Conservation (phyloP, 371 early-diverging fungal species). For the Mortierella sp. region DNA sequence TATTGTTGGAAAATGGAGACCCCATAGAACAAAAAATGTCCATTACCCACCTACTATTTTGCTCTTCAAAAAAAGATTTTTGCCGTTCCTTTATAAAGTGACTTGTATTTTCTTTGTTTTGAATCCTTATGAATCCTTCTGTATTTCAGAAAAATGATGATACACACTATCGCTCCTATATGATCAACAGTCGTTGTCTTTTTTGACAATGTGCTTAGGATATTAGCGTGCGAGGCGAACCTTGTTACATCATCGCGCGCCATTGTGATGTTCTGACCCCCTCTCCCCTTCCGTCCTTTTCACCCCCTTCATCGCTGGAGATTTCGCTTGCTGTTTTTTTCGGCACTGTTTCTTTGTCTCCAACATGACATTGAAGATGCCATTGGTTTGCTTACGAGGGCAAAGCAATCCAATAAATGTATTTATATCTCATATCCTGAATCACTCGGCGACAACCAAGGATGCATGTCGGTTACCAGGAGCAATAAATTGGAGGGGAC, state of each 20-base stretch:
- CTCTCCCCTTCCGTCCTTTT: not conserved
- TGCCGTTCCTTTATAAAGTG: slow-evolving; percentile 8
- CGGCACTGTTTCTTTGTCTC: too few relatives aligned
- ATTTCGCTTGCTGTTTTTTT: not conserved
- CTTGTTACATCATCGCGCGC: slow-evolving; percentile 55
- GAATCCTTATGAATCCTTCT: slow-evolving; percentile 33
- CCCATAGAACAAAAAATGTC: not conserved
- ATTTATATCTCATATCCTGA: too few relatives aligned
- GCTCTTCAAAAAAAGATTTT: not conserved
- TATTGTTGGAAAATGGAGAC: not conserved
- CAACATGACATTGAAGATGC: too few relatives aligned
- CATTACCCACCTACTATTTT: not conserved
- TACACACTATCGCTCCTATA: slow-evolving; percentile 33
- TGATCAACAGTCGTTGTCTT: slow-evolving; percentile 46
- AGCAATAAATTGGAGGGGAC: too few relatives aligned
- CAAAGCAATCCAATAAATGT: too few relatives aligned
- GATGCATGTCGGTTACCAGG: too few relatives aligned
- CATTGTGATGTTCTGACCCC: slow-evolving; percentile 49
- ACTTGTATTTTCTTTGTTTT: slow-evolving; percentile 7
- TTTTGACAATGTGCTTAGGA: slow-evolving; percentile 37
- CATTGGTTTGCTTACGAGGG: too few relatives aligned
- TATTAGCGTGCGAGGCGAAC: slow-evolving; percentile 51
- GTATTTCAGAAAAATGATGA: slow-evolving; percentile 51
- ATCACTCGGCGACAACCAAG: too few relatives aligned
- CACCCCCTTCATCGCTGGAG: not conserved